phyloP scores from a whole-genome alignment of 1,284 basidiomycete species.

The Neolentinus lepideus region DNA sequence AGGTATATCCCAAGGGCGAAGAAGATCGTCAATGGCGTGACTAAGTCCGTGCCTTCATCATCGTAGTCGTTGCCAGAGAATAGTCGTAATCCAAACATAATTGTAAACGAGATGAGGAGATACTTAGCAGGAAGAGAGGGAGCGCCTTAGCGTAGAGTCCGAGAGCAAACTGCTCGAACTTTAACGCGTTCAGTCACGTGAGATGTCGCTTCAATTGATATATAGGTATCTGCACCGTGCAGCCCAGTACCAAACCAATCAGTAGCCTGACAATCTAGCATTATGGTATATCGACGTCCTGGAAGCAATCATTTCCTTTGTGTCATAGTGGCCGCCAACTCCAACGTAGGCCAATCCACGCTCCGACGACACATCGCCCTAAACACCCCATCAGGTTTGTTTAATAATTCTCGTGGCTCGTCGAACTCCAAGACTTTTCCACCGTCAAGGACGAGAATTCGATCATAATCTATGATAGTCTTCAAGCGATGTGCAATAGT shows the following conservation, averaged over 20 bases:
- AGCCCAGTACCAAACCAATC: no score
- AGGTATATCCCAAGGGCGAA: constrained; percentile 71
- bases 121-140: background rate
- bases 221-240: no score
- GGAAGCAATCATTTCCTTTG: background rate
- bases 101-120: background rate
- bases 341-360: constrained; percentile 11
- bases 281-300: no score
- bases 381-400: constrained; percentile 52
- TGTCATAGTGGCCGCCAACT: background rate
- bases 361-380: constrained; percentile 65
- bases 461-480: constrained; percentile 76
- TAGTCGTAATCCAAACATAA: background rate
- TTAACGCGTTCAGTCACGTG: background rate
- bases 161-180: background rate
- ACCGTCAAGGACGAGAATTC: constrained; percentile 72
- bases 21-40: constrained; percentile 45
- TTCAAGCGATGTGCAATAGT: constrained; percentile 79
- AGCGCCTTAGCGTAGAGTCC: background rate
- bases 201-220: background rate
- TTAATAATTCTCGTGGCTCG: constrained; percentile 55
- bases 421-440: constrained; percentile 67
- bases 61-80: constrained; percentile 19
- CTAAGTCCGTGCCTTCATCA: constrained; percentile 21
- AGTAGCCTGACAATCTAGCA: no score